A percentile compares a stretch with the other conserved stretches of the same genome.
Evolutionary conservation across 345 rosid species (phyloP).

Genomic region (Salix exigua): DNA sequence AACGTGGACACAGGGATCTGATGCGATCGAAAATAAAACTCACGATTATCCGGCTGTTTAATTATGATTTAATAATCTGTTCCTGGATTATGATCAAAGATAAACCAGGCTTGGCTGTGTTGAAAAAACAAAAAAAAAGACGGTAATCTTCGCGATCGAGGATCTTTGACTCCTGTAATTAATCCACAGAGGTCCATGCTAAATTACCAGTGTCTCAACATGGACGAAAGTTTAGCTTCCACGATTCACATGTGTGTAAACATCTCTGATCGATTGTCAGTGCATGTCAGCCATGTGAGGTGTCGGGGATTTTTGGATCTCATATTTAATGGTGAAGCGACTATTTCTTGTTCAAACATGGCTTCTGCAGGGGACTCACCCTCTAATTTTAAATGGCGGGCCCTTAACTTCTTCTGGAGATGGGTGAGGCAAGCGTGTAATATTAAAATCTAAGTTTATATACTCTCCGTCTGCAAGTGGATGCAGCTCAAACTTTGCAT

Average conservation of each 20-base stretch:
- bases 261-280: constrained; percentile 31
- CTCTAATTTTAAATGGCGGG: constrained; percentile 8
- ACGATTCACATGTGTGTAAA: constrained; percentile 16
- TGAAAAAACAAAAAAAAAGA: neutral
- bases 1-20: neutral
- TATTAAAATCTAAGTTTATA: constrained; percentile 1
- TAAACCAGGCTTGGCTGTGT: neutral
- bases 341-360: constrained; percentile 24
- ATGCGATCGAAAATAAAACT: neutral
- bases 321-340: constrained; percentile 36
- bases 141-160: constrained; percentile 4
- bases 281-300: constrained; percentile 35
- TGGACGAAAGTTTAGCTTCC: neutral
- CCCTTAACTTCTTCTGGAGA: constrained; percentile 14
- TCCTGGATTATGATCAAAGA: constrained; percentile 16
- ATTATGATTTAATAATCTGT: neutral
- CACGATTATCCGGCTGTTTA: neutral
- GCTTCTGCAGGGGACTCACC: constrained; percentile 32
- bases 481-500: constrained; percentile 14
- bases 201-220: constrained; percentile 18
- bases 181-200: neutral
- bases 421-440: neutral
- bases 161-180: constrained; percentile 37
- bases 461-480: neutral
- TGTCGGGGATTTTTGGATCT: constrained; percentile 30